phyloP scores from a whole-genome alignment of 805 yeast species.

The Saccharomyces paradoxus region DNA sequence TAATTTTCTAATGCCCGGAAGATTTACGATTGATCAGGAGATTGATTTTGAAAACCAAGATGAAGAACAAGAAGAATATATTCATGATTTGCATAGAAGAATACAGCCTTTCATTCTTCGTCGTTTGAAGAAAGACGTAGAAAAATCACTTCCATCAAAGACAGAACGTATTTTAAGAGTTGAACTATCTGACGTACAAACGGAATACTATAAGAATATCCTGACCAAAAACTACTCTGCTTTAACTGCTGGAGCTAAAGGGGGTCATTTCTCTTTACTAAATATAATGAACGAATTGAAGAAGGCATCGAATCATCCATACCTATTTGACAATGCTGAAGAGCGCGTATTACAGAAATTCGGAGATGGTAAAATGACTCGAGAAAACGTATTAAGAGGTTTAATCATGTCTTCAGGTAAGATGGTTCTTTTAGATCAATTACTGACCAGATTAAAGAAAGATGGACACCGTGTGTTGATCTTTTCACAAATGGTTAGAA shows the following conservation, averaged over 20 bases:
- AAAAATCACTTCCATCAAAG: conserved; percentile 90
- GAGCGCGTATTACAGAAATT: conserved; percentile 64
- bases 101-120: conserved; percentile 89
- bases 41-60: conserved; percentile 90
- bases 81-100: conserved; percentile 72
- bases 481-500: conserved; percentile 95
- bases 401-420: conserved; percentile 96
- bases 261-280: conserved; percentile 71
- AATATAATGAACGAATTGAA: conserved; percentile 94
- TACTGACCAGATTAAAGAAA: conserved; percentile 70
- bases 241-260: conserved; percentile 71
- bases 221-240: conserved; percentile 89
- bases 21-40: conserved; percentile 81
- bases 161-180: conserved; percentile 93
- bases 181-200: conserved; percentile 89
- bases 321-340: conserved; percentile 88
- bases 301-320: conserved; percentile 96
- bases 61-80: conserved; percentile 79
- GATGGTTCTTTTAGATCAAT: conserved; percentile 90
- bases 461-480: conserved; percentile 96
- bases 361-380: conserved; percentile 45
- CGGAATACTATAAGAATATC: conserved; percentile 89
- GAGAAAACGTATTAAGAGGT: conserved; percentile 81
- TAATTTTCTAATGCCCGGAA: conserved; percentile 94
- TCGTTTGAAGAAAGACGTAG: conserved; percentile 93